A percentile compares a stretch with the other conserved stretches of the same genome.
Conservation (phyloP, 2,329 filamentous ascomycete genomes). For the Aureobasidium lini region DNA sequence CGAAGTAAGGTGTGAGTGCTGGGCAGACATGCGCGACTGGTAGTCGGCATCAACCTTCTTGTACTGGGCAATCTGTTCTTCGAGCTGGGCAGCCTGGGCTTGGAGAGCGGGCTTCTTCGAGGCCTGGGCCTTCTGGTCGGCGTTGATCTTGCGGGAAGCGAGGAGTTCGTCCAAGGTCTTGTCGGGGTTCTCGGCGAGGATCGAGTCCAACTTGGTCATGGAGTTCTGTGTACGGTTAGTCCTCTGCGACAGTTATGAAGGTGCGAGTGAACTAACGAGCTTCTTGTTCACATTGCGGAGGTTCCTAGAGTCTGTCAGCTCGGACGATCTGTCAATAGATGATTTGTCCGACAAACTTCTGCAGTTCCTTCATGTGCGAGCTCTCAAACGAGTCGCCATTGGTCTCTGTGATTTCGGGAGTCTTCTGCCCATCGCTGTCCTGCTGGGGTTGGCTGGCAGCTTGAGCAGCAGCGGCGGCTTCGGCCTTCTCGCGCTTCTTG, state of each 20-base stretch:
- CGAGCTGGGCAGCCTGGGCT: slow-evolving; percentile 59
- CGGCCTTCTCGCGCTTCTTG: slow-evolving; percentile 47
- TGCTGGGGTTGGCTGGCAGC: slow-evolving; percentile 23
- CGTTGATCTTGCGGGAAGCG: slow-evolving; percentile 64
- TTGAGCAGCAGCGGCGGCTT: slow-evolving; percentile 25
- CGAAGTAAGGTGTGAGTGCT: slow-evolving; percentile 49
- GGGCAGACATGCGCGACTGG: slow-evolving; percentile 50
- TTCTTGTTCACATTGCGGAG: slow-evolving; percentile 93
- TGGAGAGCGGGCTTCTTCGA: slow-evolving; percentile 69
- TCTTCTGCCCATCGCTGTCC: not conserved
- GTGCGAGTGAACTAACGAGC: slow-evolving; percentile 55
- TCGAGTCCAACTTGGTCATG: slow-evolving; percentile 62
- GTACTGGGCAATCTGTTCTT: slow-evolving; percentile 67
- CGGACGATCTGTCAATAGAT: slow-evolving; percentile 1
- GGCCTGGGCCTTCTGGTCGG: slow-evolving; percentile 69
- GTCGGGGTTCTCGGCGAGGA: slow-evolving; percentile 61
- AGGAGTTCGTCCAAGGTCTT: slow-evolving; percentile 69
- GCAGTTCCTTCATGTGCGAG: slow-evolving; percentile 76
- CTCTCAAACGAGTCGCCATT: slow-evolving; percentile 64
- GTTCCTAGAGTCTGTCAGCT: slow-evolving; percentile 50
- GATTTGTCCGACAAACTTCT: slow-evolving; percentile 60
- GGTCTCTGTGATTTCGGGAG: slow-evolving; percentile 25
- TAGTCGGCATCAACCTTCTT: slow-evolving; percentile 70
- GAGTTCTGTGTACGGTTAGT: slow-evolving; percentile 45
- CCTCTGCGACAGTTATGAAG: not conserved